Evolutionary conservation across 306 rosid species (phyloP).

Genomic region (Cicer cuneatum): DNA sequence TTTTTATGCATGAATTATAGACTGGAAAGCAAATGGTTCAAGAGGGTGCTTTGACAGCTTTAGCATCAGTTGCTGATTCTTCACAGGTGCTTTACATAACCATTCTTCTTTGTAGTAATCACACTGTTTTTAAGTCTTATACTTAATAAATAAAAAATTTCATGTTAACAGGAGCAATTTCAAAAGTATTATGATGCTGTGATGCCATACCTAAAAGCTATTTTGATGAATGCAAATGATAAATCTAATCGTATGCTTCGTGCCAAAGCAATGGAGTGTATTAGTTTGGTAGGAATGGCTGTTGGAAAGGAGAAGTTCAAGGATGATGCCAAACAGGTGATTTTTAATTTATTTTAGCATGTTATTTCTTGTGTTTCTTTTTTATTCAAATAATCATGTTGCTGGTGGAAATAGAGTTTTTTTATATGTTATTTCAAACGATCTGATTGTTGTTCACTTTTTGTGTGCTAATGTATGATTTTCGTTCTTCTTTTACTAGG

Average conservation of each 20-base stretch:
- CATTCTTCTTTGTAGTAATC: neutral
- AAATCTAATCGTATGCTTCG: conserved; percentile 96
- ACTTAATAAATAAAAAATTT: conserved; percentile 13
- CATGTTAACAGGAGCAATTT: conserved; percentile 64
- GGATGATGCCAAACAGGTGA: conserved; percentile 96
- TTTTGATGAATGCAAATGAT: conserved; percentile 92
- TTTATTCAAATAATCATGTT: neutral
- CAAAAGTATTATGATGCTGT: conserved; percentile 89
- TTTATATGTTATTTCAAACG: neutral
- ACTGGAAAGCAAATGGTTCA: conserved; percentile 82
- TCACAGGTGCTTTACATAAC: conserved; percentile 61
- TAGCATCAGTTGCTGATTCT: conserved; percentile 86
- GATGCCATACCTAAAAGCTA: conserved; percentile 90
- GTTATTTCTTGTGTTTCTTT: conserved; percentile 6
- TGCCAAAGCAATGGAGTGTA: conserved; percentile 99
- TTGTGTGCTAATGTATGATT: conserved; percentile 8
- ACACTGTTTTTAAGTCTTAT: conserved; percentile 14
- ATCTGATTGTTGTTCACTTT: conserved; percentile 20
- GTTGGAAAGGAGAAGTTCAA: conserved; percentile 98
- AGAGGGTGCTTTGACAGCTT: conserved; percentile 76
- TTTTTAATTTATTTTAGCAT: neutral
- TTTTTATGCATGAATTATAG: conserved; percentile 42
- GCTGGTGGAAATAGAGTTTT: neutral
- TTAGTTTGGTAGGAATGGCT: conserved; percentile 99
- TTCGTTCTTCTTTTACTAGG: conserved; percentile 56